Conservation (phyloP, 352 stramenopile genomes). For the Phytopythium boreale region DNA sequence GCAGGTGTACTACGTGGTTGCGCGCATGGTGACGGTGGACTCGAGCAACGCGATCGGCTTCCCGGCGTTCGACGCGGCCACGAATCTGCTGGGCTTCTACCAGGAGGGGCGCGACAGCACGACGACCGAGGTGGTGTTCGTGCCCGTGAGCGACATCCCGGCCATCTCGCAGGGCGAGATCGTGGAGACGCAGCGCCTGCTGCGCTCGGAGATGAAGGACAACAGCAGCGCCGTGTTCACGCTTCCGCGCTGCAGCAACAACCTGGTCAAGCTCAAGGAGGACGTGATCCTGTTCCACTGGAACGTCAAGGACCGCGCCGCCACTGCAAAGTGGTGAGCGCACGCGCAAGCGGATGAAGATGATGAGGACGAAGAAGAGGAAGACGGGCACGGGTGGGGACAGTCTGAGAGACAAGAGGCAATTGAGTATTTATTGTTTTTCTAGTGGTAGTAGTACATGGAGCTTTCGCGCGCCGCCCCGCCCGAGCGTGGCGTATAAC, state of each 20-base stretch:
- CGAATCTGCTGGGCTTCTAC: slow-evolving; percentile 81
- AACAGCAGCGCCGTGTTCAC: slow-evolving; percentile 72
- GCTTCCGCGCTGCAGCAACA: slow-evolving; percentile 70
- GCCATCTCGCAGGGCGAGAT: slow-evolving; percentile 74
- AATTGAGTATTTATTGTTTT: slow-evolving; percentile 13
- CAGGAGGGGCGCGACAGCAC: slow-evolving; percentile 69
- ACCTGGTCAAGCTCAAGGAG: slow-evolving; percentile 83
- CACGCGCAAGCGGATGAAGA: neutral
- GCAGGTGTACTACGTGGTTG: slow-evolving; percentile 80
- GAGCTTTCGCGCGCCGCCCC: neutral
- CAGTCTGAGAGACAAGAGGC: slow-evolving; percentile 2
- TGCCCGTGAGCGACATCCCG: slow-evolving; percentile 69
- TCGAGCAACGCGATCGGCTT: slow-evolving; percentile 73
- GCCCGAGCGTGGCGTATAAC: neutral
- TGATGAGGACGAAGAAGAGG: no score
- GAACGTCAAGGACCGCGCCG: slow-evolving; percentile 68
- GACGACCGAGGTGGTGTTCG: slow-evolving; percentile 80
- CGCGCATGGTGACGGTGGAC: slow-evolving; percentile 72
- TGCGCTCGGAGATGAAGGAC: slow-evolving; percentile 68
- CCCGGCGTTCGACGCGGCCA: slow-evolving; percentile 62
- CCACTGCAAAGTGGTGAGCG: slow-evolving; percentile 34
- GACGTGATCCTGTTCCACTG: slow-evolving; percentile 85
- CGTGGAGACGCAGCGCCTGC: slow-evolving; percentile 56
- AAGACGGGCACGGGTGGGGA: neutral
- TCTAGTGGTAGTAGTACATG: slow-evolving; percentile 7